Base-by-base conservation (phyloP, 208 protist genomes). In the Naegleria gruberi region DNA sequence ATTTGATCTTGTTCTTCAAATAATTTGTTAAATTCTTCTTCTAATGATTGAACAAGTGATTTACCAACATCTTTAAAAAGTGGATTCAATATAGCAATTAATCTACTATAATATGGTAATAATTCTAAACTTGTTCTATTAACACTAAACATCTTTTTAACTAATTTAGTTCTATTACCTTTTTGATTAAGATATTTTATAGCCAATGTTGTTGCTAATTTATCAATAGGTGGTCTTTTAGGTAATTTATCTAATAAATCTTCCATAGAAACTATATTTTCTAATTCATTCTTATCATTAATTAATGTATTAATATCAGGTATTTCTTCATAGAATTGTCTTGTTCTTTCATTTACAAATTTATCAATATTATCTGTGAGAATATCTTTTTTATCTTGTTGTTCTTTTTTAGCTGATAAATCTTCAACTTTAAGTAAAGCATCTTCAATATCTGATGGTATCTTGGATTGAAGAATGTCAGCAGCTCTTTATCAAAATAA, bases 11-110 rank as follows among this genome's bases (percentile, higher is more conserved):
- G 90, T 90, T 91, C 90, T 46, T 84, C 90, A 47, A 87, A 92
- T 41, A 91, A 85, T 73, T 82, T 83, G 41, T 94, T 92, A 34
- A 95, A 93, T 57, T 95, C 94, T 10, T 95, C 91, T 65, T 94
- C 91, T 40, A 95, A 89, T 91, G 84, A 74, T 42, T 55, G 34
- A 3, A 93, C 65, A 8, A 94, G 87, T 74, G 30, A n/a, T 37
- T 92, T 73, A 0, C 65, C 90, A 19, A 94, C 46, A 26, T 94
- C 92, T 90, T 91, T 92, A 34, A 85, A 81, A 41, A 51, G 45
- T 23, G 77, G 51, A 26, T 82, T 87, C 40, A 94, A 89, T 34
- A 89, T 93, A 15, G 92, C 90, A 43, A 94, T 90, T 4, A 94
- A 41, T 40, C 93, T 90, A 10, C 90, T 15, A 83, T 94, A 94